Conservation (phyloP, 306 rosid species). For the Sicyos baderoa region DNA sequence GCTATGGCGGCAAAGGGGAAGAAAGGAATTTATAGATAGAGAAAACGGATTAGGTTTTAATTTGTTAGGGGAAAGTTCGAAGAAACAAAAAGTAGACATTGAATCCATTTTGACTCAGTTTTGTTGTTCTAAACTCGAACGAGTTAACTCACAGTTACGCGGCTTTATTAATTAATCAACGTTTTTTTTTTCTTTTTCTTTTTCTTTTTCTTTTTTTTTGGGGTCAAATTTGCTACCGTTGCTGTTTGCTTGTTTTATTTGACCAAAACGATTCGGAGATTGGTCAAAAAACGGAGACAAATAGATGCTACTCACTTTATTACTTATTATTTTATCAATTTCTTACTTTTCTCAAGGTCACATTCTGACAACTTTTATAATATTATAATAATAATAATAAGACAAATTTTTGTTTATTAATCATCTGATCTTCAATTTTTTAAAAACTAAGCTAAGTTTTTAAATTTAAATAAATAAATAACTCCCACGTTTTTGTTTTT, state of each 20-base stretch:
- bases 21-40: neutral
- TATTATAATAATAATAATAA: no score
- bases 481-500: no score
- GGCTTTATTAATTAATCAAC: neutral
- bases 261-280: neutral
- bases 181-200: neutral
- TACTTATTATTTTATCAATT: neutral
- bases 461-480: no score
- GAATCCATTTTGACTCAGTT: conserved; percentile 7
- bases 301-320: neutral
- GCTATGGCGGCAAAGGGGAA: neutral
- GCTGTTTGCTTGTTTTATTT: neutral
- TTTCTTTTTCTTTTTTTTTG: no score
- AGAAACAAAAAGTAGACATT: neutral
- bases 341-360: neutral
- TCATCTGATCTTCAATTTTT: no score
- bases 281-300: conserved; percentile 6
- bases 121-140: neutral
- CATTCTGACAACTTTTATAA: neutral
- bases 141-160: conserved; percentile 1
- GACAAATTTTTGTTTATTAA: no score
- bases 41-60: neutral
- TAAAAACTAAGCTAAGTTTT: no score
- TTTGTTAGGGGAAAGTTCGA: neutral
- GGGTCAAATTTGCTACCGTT: neutral